phyloP scores from a whole-genome alignment of 768 basidiomycete genomes.

The Asterophora parasitica region DNA sequence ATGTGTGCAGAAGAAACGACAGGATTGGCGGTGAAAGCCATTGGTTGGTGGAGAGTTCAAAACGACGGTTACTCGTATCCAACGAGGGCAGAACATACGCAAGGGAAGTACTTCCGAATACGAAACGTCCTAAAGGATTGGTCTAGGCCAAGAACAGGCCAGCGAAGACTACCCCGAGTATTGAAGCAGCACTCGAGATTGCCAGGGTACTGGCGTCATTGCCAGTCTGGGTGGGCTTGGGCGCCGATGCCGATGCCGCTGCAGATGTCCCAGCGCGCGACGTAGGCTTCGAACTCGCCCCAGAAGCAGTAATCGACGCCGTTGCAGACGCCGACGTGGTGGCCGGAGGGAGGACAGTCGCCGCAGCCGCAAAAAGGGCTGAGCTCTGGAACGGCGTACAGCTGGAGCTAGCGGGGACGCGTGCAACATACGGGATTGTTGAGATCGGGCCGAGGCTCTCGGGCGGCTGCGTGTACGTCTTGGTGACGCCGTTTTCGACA shows the following conservation, averaged over 20 bases:
- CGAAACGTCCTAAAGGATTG: no score
- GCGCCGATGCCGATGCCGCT: neutral
- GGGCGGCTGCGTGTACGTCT: conserved; percentile 36
- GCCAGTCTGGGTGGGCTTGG: neutral
- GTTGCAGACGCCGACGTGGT: neutral
- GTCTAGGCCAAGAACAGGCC: neutral
- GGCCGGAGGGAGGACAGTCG: neutral
- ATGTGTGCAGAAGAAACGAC: no score
- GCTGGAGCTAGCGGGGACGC: conserved; percentile 32
- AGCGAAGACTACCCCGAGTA: neutral
- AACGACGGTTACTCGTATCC: no score
- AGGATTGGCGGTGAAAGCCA: no score
- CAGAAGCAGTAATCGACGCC: neutral
- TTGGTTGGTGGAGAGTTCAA: no score
- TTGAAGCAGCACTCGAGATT: neutral
- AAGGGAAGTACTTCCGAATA: no score
- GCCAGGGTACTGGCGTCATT: neutral
- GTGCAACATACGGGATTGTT: conserved; percentile 33
- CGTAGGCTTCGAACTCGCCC: neutral
- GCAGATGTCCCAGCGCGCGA: neutral
- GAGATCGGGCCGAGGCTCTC: conserved; percentile 32
- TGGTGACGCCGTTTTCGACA: conserved; percentile 8
- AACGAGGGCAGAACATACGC: no score
- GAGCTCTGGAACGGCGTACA: conserved; percentile 28
- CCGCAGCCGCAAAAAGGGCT: conserved; percentile 23